phyloP scores from a whole-genome alignment of 163 green algal genomes.

The Scenedesmus sp. region DNA sequence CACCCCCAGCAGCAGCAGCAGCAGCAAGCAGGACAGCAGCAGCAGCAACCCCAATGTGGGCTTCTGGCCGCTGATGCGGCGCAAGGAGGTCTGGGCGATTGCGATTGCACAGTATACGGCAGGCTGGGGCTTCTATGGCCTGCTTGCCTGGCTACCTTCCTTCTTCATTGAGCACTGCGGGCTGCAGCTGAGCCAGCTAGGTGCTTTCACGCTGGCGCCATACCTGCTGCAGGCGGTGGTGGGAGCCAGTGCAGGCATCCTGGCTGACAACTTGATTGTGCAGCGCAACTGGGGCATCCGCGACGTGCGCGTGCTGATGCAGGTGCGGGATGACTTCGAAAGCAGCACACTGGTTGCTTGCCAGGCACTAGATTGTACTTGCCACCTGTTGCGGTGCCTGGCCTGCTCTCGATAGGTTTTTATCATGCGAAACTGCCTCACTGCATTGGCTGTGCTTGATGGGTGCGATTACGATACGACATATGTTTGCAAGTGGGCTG shows the following conservation, averaged over 20 bases:
- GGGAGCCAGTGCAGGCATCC: conserved; percentile 54
- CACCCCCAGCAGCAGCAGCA: neutral
- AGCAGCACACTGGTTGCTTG: no score
- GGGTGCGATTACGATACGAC: no score
- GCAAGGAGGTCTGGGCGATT: conserved; percentile 84
- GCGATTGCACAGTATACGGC: conserved; percentile 78
- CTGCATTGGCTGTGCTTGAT: no score
- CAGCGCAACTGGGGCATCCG: conserved; percentile 55
- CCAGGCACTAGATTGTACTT: neutral
- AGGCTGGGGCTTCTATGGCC: conserved; percentile 74
- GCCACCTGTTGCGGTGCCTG: no score
- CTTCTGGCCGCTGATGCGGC: conserved; percentile 69
- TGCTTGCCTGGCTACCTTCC: conserved; percentile 88
- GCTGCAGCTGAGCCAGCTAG: conserved; percentile 72
- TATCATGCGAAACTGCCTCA: no score
- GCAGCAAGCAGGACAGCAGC: neutral
- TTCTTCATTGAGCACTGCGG: conserved; percentile 78
- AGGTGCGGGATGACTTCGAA: conserved; percentile 35
- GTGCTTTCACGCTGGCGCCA: conserved; percentile 72
- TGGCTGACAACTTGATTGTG: conserved; percentile 73
- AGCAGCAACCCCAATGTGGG: conserved; percentile 34
- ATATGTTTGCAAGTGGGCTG: neutral
- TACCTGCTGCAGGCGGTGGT: conserved; percentile 72
- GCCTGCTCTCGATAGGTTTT: no score
- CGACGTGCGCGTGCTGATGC: conserved; percentile 71